Base-by-base conservation (phyloP, 768 basidiomycete species). In the Lactarius hatsudake region DNA sequence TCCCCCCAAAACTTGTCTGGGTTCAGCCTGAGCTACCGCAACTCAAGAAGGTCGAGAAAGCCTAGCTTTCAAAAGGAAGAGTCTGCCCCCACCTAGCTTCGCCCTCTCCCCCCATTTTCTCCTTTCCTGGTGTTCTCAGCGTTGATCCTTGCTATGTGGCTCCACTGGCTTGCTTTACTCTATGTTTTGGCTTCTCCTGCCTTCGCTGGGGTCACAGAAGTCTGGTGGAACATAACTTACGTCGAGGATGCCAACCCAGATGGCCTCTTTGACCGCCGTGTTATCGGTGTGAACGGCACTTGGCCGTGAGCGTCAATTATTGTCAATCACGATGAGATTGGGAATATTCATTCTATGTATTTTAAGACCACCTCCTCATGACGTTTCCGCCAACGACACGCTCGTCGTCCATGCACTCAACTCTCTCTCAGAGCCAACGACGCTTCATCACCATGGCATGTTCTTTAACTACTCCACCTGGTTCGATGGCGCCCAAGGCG, bases 361-460 rank as follows among this genome's bases (percentile, higher is more conserved):
- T 42, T 42, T 34, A 9, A 95, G 93, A 32, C 94, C 93, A 2
- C 96, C 96, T 0, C 87, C 93, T 0, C 79, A 97, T 66, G 84
- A 88, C 30, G 85, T 94, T 13, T 83, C 82, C 68, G 83, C 85
- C 6, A 82, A 82, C 23, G 94, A 98, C 76, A 84, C 85, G 0
- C 80, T 97, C 36, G 72, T 90, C 32, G 82, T 98, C 0, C 95
- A 98, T 74, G 86, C 87, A 6, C 80, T 80, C 34, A 94, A 96
- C 76, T 84, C 83, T 2, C 76, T 96, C 63, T 86, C 89, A 62
- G 70, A 79, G 32, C 83, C 88, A 0, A 84, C 90, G 0, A 83
- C 88, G 0, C 78, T 98, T 18, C 96, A 98, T 76, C 90, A 96
- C 74, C 96, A 97, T 78, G 96, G 96, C 69, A 93, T 96, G 89